phyloP scores from a whole-genome alignment of 306 rosid genomes.

The Betula pendula region DNA sequence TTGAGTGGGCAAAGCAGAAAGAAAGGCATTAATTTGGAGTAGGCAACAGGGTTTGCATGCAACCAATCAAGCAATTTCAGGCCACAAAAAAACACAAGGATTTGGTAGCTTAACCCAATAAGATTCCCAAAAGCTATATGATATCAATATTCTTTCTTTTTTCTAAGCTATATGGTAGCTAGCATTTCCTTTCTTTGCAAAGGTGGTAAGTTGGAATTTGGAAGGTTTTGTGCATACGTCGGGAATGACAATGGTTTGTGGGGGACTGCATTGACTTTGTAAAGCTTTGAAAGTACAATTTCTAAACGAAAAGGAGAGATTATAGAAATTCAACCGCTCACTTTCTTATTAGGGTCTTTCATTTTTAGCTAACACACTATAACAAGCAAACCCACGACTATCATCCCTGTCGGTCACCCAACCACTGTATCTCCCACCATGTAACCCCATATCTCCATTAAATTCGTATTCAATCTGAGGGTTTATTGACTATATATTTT shows the following conservation, averaged over 20 bases:
- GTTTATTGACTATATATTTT: conserved; percentile 3
- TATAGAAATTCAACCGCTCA: conserved; percentile 60
- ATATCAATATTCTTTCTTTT: background rate
- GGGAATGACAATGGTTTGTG: conserved; percentile 40
- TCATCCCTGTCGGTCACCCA: conserved; percentile 50
- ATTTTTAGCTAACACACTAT: conserved; percentile 57
- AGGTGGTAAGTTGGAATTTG: conserved; percentile 27
- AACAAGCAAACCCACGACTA: conserved; percentile 40
- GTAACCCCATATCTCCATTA: conserved; percentile 42
- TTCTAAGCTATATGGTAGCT: conserved; percentile 9
- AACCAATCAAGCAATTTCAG: conserved; percentile 40
- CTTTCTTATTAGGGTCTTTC: conserved; percentile 50
- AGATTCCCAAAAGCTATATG: conserved; percentile 12
- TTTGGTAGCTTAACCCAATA: conserved; percentile 70
- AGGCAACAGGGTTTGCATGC: conserved; percentile 45
- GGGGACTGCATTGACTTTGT: conserved; percentile 58
- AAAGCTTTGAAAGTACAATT: conserved; percentile 16
- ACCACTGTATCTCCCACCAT: conserved; percentile 53
- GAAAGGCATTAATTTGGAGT: conserved; percentile 45
- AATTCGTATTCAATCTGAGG: conserved; percentile 5
- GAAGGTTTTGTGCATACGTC: conserved; percentile 29
- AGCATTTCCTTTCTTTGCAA: background rate
- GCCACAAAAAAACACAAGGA: conserved; percentile 53
- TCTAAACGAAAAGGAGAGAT: conserved; percentile 1
- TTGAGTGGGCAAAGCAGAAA: conserved; percentile 36